Percentiles rank a stretch among this genome's conserved stretches.
phyloP scores from a whole-genome alignment of 169 alveolate species.

The Eimeria tenella region DNA sequence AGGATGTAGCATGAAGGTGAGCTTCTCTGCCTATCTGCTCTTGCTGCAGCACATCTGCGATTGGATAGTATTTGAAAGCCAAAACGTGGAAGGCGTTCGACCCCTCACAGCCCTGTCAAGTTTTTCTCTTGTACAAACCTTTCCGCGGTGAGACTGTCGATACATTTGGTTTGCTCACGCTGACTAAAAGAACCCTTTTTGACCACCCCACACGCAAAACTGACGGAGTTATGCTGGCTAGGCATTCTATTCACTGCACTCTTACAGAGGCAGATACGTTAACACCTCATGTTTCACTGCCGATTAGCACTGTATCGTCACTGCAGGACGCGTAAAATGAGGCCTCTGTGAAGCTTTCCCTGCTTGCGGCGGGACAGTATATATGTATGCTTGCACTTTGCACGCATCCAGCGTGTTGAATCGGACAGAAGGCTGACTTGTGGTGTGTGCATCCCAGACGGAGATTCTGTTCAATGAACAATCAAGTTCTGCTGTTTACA shows the following conservation, averaged over 20 bases:
- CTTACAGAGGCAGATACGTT: no score
- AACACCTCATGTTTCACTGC: no score
- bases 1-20: no score
- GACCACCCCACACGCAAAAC: no score
- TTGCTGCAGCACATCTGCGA: conserved; percentile 12
- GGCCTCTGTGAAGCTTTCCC: no score
- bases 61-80: conserved; percentile 29
- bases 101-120: conserved; percentile 23
- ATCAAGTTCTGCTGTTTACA: neutral
- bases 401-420: neutral
- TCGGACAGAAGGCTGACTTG: neutral
- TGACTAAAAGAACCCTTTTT: no score
- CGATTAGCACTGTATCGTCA: no score
- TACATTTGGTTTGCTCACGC: no score
- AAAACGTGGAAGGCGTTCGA: conserved; percentile 14
- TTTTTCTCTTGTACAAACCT: conserved; percentile 39
- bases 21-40: neutral
- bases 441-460: neutral
- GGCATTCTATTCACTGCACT: no score
- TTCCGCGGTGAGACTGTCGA: neutral
- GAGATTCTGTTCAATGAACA: neutral
- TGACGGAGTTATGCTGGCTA: no score
- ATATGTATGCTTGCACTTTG: neutral
- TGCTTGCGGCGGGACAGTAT: no score
- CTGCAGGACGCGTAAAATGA: no score